These are phyloP conservation scores for Coemansia sp. DNA, from an alignment of 192 early-diverging fungal genomes.

Conservation along the genomic window DNA sequence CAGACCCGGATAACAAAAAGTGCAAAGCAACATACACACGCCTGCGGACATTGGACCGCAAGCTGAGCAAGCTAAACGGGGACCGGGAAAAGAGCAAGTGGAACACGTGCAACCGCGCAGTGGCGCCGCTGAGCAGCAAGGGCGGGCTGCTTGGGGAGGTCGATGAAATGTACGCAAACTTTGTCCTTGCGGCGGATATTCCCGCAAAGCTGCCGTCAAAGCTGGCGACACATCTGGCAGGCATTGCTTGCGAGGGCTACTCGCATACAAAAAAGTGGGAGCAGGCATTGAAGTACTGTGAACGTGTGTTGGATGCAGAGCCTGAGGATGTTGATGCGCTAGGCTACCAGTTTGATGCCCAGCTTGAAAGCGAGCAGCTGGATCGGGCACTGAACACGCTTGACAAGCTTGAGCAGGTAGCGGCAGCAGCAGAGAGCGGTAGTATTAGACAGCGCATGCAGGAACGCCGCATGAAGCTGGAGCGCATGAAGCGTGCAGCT, in stretches of 20 bases:
- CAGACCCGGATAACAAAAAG: slow-evolving; percentile 87
- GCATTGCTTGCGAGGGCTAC: slow-evolving; percentile 47
- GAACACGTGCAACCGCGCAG: slow-evolving; percentile 47
- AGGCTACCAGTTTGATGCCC: slow-evolving; percentile 67
- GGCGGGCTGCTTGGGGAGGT: slow-evolving; percentile 40
- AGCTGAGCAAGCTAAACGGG: slow-evolving; percentile 59
- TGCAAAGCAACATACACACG: slow-evolving; percentile 76
- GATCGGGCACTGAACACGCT: slow-evolving; percentile 78
- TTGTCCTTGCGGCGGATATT: slow-evolving; percentile 21
- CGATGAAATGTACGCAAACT: slow-evolving; percentile 32
- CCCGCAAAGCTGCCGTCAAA: slow-evolving; percentile 28
- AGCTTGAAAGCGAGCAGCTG: slow-evolving; percentile 67
- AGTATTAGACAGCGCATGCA: slow-evolving; percentile 44
- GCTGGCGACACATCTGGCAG: slow-evolving; percentile 40
- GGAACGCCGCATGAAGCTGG: slow-evolving; percentile 46
- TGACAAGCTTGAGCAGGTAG: slow-evolving; percentile 64
- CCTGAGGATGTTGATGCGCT: slow-evolving; percentile 72
- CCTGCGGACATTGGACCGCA: slow-evolving; percentile 76
- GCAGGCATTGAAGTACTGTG: slow-evolving; percentile 66
- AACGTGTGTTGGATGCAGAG: slow-evolving; percentile 67
- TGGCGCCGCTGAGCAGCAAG: slow-evolving; percentile 34
- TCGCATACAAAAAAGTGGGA: slow-evolving; percentile 54
- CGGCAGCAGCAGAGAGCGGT: slow-evolving; percentile 28
- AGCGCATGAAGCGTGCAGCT: slow-evolving; percentile 50
- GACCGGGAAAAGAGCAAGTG: slow-evolving; percentile 62